phyloP scores from a whole-genome alignment of 106 monocot species.

The Acorus gramineus region DNA sequence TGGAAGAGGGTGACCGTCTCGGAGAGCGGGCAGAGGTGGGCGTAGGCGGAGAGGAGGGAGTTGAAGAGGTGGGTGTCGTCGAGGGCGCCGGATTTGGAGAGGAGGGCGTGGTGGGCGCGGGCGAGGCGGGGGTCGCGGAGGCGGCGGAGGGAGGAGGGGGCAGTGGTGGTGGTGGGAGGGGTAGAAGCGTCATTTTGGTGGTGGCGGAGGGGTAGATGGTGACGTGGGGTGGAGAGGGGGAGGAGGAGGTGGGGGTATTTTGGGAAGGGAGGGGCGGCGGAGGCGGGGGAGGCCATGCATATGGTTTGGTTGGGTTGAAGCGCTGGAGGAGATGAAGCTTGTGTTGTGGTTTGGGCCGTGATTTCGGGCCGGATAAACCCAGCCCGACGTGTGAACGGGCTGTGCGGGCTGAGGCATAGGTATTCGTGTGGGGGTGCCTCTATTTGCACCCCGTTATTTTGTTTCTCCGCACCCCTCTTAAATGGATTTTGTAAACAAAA shows the following conservation, averaged over 20 bases:
- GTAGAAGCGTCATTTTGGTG: background rate
- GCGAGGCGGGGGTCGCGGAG: background rate
- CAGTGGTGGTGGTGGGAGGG: background rate
- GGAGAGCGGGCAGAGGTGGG: constrained; percentile 25
- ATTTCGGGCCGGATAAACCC: too few species aligned
- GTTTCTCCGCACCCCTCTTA: too few species aligned
- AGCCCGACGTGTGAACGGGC: too few species aligned
- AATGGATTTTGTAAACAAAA: too few species aligned
- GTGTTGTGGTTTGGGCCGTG: too few species aligned
- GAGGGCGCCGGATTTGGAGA: too few species aligned
- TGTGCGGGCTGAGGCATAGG: too few species aligned
- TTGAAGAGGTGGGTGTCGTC: constrained; percentile 27
- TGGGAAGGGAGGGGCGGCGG: background rate
- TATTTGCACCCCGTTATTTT: too few species aligned
- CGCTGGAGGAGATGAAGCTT: too few species aligned
- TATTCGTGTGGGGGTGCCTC: too few species aligned
- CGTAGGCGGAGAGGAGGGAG: constrained; percentile 43
- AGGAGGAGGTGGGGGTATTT: background rate
- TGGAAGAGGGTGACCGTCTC: constrained; percentile 59
- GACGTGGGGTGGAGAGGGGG: background rate
- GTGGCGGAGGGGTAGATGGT: background rate
- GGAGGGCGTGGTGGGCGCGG: background rate
- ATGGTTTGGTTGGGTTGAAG: background rate
- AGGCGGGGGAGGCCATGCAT: background rate
- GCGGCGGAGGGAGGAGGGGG: background rate